Percentiles rank a stretch among this genome's conserved stretches.
phyloP scores from a whole-genome alignment of 106 monocot species.

The Apostasia ramifera region DNA sequence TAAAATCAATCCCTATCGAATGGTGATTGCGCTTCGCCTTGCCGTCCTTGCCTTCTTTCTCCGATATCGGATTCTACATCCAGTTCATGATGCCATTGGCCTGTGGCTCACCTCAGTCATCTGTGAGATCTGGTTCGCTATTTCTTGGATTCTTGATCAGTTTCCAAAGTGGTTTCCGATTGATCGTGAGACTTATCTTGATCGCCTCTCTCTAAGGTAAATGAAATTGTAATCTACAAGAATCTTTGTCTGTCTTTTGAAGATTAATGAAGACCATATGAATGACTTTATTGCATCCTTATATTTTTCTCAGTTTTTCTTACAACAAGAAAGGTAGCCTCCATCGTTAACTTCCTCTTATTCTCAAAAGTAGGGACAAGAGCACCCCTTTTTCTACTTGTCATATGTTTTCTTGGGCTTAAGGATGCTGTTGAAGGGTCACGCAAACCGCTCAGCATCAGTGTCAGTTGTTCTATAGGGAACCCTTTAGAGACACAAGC shows the following conservation, averaged over 20 bases:
- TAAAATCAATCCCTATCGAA: slow-evolving; percentile 88
- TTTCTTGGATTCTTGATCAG: slow-evolving; percentile 97
- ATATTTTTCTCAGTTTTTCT: neutral
- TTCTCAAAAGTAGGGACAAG: neutral
- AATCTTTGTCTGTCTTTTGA: too few relatives aligned
- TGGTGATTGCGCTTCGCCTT: slow-evolving; percentile 81
- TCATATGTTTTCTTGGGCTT: too few relatives aligned
- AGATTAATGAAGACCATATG: too few relatives aligned
- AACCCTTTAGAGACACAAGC: neutral
- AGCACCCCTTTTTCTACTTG: too few relatives aligned
- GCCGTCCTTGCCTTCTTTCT: slow-evolving; percentile 81
- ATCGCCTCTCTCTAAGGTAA: slow-evolving; percentile 88
- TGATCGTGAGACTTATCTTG: slow-evolving; percentile 90
- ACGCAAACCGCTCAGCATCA: too few relatives aligned
- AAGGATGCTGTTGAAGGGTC: too few relatives aligned
- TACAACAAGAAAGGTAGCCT: too few relatives aligned
- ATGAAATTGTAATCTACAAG: too few relatives aligned
- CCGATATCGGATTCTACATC: slow-evolving; percentile 75
- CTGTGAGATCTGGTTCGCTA: slow-evolving; percentile 95
- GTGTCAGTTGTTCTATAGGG: neutral
- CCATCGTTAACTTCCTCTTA: neutral
- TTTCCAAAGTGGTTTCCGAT: slow-evolving; percentile 99
- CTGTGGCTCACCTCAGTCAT: slow-evolving; percentile 89
- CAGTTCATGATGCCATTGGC: slow-evolving; percentile 72
- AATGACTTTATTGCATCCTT: too few relatives aligned